Conservation (phyloP, 2,329 filamentous ascomycete species). For the Fusarium sp. region DNA sequence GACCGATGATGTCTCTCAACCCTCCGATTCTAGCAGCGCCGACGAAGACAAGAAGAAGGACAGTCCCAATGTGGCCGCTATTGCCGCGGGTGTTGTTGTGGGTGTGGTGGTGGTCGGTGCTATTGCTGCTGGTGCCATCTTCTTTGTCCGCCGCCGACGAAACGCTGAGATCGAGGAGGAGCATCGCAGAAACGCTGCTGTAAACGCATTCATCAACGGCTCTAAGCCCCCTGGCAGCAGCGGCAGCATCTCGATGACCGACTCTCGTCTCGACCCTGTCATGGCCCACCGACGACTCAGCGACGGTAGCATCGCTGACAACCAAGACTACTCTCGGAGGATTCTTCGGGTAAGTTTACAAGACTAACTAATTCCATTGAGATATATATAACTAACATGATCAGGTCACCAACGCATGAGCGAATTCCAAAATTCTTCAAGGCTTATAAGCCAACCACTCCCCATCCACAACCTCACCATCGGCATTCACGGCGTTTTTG, state of each 20-base stretch:
- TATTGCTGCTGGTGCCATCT: slow-evolving; percentile 75
- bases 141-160: slow-evolving; percentile 80
- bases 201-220: slow-evolving; percentile 79
- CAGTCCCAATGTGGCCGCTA: slow-evolving; percentile 80
- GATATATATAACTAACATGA: slow-evolving; percentile 25
- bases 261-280: slow-evolving; percentile 88
- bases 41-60: slow-evolving; percentile 39
- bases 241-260: slow-evolving; percentile 77
- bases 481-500: slow-evolving; percentile 59
- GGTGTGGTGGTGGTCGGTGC: slow-evolving; percentile 78
- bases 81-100: slow-evolving; percentile 89
- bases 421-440: slow-evolving; percentile 18
- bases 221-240: slow-evolving; percentile 72
- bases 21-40: slow-evolving; percentile 8
- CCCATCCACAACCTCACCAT: slow-evolving; percentile 35
- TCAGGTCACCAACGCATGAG: slow-evolving; percentile 71
- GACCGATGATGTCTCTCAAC: slow-evolving; percentile 26
- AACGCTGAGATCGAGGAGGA: slow-evolving; percentile 86
- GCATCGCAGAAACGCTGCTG: slow-evolving; percentile 82
- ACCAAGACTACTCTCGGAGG: slow-evolving; percentile 95
- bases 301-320: slow-evolving; percentile 96
- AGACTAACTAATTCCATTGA: neutral
- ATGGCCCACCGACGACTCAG: slow-evolving; percentile 88
- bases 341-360: slow-evolving; percentile 85
- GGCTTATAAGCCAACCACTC: slow-evolving; percentile 24